Percentiles rank a stretch among this genome's conserved stretches.
phyloP scores from a whole-genome alignment of 768 basidiomycete genomes.

The Tylopilus sp. region DNA sequence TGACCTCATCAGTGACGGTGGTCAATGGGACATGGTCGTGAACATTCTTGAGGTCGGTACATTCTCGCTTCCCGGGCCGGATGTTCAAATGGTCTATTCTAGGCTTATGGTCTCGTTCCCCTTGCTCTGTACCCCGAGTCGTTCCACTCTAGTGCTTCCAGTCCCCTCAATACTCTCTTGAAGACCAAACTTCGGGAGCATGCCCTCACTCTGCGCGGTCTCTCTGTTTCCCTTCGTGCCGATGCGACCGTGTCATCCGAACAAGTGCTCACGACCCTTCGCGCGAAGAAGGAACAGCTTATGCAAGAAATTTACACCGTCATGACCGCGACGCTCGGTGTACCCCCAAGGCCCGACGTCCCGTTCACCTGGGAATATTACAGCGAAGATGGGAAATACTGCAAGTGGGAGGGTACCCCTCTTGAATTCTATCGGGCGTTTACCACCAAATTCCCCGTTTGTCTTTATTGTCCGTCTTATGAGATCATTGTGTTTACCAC shows the following conservation, averaged over 20 bases:
- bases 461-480: slow-evolving; percentile 17
- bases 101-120: slow-evolving; percentile 86
- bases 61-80: not conserved
- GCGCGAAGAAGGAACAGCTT: slow-evolving; percentile 81
- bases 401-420: slow-evolving; percentile 78
- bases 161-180: slow-evolving; percentile 71
- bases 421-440: slow-evolving; percentile 74
- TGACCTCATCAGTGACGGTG: slow-evolving; percentile 86
- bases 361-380: slow-evolving; percentile 88
- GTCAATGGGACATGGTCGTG: slow-evolving; percentile 92
- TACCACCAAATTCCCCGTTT: slow-evolving; percentile 52
- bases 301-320: slow-evolving; percentile 82
- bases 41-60: slow-evolving; percentile 56
- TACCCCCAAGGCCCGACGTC: slow-evolving; percentile 71
- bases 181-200: slow-evolving; percentile 92
- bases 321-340: slow-evolving; percentile 82
- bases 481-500: not conserved
- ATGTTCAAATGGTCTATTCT: slow-evolving; percentile 27
- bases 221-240: slow-evolving; percentile 51
- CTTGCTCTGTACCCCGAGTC: slow-evolving; percentile 83
- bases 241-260: slow-evolving; percentile 43
- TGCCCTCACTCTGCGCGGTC: slow-evolving; percentile 72
- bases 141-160: slow-evolving; percentile 71
- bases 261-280: slow-evolving; percentile 51
- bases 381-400: slow-evolving; percentile 70